Percentiles rank a stretch among this genome's conserved stretches.
Conservation (phyloP, 306 rosid genomes). For the Dalbergia oliveri region DNA sequence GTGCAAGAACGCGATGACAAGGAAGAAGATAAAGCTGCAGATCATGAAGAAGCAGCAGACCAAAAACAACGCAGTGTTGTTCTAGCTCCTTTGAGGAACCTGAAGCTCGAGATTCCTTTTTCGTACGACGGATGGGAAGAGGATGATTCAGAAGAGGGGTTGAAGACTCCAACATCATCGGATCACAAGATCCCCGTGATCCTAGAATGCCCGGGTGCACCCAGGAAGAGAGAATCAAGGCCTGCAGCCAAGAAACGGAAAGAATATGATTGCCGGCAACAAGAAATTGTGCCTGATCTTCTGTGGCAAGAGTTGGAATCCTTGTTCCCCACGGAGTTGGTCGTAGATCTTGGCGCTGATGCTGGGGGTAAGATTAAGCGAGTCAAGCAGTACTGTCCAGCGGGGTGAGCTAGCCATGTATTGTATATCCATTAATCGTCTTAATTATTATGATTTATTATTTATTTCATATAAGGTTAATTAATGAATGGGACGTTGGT, state of each 20-base stretch:
- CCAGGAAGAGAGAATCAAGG: conserved; percentile 56
- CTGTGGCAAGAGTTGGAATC: conserved; percentile 50
- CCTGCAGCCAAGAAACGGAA: conserved; percentile 43
- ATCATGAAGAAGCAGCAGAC: background rate
- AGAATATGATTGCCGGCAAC: background rate
- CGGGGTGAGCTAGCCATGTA: background rate
- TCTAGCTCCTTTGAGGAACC: background rate
- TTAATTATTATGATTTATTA: too few species aligned
- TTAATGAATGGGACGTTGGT: too few species aligned
- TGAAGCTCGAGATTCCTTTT: conserved; percentile 51
- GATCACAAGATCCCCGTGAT: conserved; percentile 53
- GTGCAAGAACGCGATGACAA: conserved; percentile 11
- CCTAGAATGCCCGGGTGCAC: conserved; percentile 72
- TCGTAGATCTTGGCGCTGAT: conserved; percentile 53
- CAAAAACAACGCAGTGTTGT: background rate
- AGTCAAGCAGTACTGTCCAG: conserved; percentile 36
- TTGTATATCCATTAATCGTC: too few species aligned
- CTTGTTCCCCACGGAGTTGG: conserved; percentile 15
- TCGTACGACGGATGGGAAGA: background rate
- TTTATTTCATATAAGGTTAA: too few species aligned
- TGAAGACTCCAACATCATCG: conserved; percentile 71
- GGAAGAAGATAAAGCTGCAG: too few species aligned
- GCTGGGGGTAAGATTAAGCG: conserved; percentile 43
- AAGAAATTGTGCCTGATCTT: conserved; percentile 40
- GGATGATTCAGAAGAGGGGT: conserved; percentile 47